Base-by-base conservation (phyloP, 164 flowering plant genomes). In the Paratinospora sagittata region DNA sequence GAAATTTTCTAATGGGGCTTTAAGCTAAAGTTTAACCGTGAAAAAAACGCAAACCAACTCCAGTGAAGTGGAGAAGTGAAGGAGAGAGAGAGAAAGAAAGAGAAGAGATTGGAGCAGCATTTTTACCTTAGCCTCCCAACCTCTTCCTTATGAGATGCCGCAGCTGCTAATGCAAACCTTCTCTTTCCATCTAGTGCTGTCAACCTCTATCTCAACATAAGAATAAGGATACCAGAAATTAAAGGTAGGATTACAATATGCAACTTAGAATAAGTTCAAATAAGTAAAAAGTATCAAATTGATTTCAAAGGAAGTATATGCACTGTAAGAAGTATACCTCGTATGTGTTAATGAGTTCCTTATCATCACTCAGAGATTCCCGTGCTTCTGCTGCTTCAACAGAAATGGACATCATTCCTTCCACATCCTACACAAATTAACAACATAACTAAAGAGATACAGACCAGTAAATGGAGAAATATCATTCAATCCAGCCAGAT, bases 371-470 rank as follows among this genome's bases (percentile, higher is more conserved):
- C 69, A 96, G 71, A 71, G 98, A 91, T 74, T 89, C 91, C 58
- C 85, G 85, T 13, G 99, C 98, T 82, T 83, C 99, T 74, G 97
- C 78, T 70, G 99, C 98, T 84, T 96, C 99, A 72, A 86, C 93
- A 73, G 98, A 96, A 73, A 96, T 96, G 27, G 99, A 93, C 99
- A 96, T 91, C 99, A 96, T 93, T 43, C 99, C 99, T 78, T 92
- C 98, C 62, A 96, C 91, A 84, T 96, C 99, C 99, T 96, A 73
- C 33, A 73, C 49, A 82, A 77, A 69, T 74, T 24, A 16, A 76
- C 52, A 45, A 21, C 11, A 49, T 13, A 27, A 23, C 11, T 24
- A 75, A 30, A n/a, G 10, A 67, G 27, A 14, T 37, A 21, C 23
- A 14, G 27, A 61, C 26, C 2, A 43, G 13, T 6, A 33, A 30